phyloP scores from a whole-genome alignment of 2,329 filamentous ascomycete species.

The Ophiostoma triangulosporum region DNA sequence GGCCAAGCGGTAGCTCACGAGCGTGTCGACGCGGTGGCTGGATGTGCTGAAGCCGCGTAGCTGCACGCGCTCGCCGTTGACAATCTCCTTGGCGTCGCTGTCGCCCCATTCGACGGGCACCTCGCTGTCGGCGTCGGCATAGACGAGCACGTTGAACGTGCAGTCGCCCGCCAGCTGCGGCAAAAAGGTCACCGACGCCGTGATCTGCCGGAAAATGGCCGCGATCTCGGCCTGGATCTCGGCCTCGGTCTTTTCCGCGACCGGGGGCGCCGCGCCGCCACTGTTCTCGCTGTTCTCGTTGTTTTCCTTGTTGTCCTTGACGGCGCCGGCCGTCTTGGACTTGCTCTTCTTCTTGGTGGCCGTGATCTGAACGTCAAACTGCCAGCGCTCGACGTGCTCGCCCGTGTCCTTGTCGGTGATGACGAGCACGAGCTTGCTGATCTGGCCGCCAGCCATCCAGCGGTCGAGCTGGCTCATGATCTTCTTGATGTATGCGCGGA shows the following conservation, averaged over 20 bases:
- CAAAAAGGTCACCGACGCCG: slow-evolving; percentile 90
- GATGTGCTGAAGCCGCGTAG: slow-evolving; percentile 91
- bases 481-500: slow-evolving; percentile 98
- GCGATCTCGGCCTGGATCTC: slow-evolving; percentile 96
- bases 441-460: slow-evolving; percentile 96
- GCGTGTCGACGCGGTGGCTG: slow-evolving; percentile 83
- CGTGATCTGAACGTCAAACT: slow-evolving; percentile 58
- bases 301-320: slow-evolving; percentile 23
- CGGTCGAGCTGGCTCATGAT: slow-evolving; percentile 97
- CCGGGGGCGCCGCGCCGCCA: slow-evolving; percentile 20
- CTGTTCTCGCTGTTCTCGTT: slow-evolving; percentile 20
- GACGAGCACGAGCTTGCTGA: slow-evolving; percentile 91
- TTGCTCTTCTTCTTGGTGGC: slow-evolving; percentile 20
- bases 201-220: slow-evolving; percentile 94
- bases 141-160: slow-evolving; percentile 97
- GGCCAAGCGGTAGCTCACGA: slow-evolving; percentile 74
- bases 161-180: slow-evolving; percentile 89
- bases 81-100: slow-evolving; percentile 93
- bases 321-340: slow-evolving; percentile 10
- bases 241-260: slow-evolving; percentile 67
- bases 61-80: slow-evolving; percentile 88
- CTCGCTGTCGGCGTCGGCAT: slow-evolving; percentile 90
- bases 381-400: slow-evolving; percentile 92
- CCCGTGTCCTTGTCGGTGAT: slow-evolving; percentile 96
- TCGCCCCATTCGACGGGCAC: slow-evolving; percentile 98